Conservation (phyloP, 495 filamentous ascomycete genomes). For the Podospora bellae-mahoneyi region DNA sequence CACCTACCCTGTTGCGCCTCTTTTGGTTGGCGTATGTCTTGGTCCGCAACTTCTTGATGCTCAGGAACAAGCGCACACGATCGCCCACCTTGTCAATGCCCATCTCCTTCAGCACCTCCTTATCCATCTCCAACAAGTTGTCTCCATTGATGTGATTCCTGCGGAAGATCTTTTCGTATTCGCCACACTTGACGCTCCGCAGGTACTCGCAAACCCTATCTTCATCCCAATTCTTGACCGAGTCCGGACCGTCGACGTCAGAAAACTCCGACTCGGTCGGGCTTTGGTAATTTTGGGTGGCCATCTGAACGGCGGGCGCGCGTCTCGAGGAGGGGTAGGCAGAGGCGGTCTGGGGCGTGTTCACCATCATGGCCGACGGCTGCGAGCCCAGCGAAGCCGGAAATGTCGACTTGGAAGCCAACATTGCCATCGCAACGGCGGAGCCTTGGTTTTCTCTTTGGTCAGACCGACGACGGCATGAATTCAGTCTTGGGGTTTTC, state of each 20-base stretch:
- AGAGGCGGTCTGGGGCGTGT: conserved; percentile 47
- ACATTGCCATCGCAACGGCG: conserved; percentile 63
- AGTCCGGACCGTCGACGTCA: conserved; percentile 57
- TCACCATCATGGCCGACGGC: conserved; percentile 50
- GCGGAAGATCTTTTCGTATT: conserved; percentile 90
- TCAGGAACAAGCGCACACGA: conserved; percentile 87
- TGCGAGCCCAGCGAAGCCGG: conserved; percentile 58
- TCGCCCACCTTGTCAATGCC: conserved; percentile 98
- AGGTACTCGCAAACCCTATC: conserved; percentile 87
- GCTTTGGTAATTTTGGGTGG: conserved; percentile 70
- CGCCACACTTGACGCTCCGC: conserved; percentile 79
- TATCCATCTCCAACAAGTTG: conserved; percentile 94
- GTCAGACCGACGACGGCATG: conserved; percentile 27
- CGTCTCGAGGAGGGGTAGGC: conserved; percentile 54
- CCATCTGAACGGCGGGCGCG: conserved; percentile 51
- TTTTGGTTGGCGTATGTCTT: conserved; percentile 79
- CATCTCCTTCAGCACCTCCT: conserved; percentile 94
- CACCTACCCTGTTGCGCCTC: conserved; percentile 77
- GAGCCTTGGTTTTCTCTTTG: conserved; percentile 2
- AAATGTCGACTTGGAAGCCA: conserved; percentile 82
- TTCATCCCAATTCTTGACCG: conserved; percentile 81
- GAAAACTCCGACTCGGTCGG: conserved; percentile 96
- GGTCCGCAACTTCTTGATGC: conserved; percentile 86
- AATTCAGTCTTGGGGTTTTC: background rate
- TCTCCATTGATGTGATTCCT: conserved; percentile 95